Percentiles rank a stretch among this genome's conserved stretches.
Evolutionary conservation across 1,139 yeast genomes (phyloP).

Genomic region (Lodderomyces pseudojiufengensis): DNA sequence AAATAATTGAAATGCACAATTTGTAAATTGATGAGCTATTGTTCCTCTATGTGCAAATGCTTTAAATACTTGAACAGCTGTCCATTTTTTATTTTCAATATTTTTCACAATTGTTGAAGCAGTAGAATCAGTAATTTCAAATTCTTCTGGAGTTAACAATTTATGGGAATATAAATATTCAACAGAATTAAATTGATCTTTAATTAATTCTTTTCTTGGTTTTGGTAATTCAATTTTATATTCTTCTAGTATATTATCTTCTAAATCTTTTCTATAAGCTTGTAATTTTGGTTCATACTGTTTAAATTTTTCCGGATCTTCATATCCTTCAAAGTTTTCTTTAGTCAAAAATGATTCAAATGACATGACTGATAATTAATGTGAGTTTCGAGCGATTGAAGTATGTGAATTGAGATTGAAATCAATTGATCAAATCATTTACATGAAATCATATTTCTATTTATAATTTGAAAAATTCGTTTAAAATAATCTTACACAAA

Average conservation of each 20-base stretch:
- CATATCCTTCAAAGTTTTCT: slow-evolving; percentile 33
- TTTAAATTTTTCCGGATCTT: slow-evolving; percentile 32
- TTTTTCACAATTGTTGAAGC: slow-evolving; percentile 33
- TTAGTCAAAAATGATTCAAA: slow-evolving; percentile 26
- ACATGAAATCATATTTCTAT: too few species aligned
- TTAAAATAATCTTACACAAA: too few species aligned
- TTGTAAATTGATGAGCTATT: slow-evolving; percentile 34
- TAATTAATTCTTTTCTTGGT: slow-evolving; percentile 36
- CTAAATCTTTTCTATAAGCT: slow-evolving; percentile 43
- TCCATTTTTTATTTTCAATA: slow-evolving; percentile 31
- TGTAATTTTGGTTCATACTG: slow-evolving; percentile 50
- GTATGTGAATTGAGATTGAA: too few species aligned
- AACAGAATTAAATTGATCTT: slow-evolving; percentile 43
- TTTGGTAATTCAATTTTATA: slow-evolving; percentile 40
- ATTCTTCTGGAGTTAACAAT: slow-evolving; percentile 42
- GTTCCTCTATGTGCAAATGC: slow-evolving; percentile 52
- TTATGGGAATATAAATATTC: slow-evolving; percentile 40
- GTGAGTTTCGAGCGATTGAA: too few species aligned
- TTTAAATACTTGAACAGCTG: slow-evolving; percentile 44
- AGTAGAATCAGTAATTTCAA: slow-evolving; percentile 45
- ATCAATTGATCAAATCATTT: too few species aligned
- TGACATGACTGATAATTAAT: too few species aligned
- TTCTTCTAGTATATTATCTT: slow-evolving; percentile 38
- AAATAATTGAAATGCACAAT: slow-evolving; percentile 34
- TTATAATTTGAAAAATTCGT: too few species aligned